Evolutionary conservation across 2,329 filamentous ascomycete species (phyloP).

Genomic region (Colletotrichum sp.): DNA sequence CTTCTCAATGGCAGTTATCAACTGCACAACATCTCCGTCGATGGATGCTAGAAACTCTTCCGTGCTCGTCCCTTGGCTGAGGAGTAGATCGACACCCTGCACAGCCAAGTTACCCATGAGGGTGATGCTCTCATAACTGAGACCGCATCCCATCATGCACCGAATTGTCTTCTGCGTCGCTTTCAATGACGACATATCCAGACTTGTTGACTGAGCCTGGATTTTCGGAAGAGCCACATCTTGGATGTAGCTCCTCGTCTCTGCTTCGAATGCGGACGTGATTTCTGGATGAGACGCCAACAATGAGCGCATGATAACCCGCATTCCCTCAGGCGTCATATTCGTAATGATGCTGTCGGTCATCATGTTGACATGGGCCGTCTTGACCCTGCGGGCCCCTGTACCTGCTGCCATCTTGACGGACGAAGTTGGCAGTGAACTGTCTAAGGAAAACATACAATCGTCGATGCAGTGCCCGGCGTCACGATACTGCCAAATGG

Average conservation of each 20-base stretch:
- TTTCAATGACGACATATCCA: background rate
- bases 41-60: constrained; percentile 17
- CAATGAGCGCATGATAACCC: constrained; percentile 38
- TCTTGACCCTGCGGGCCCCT: constrained; percentile 19
- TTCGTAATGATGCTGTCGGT: constrained; percentile 50
- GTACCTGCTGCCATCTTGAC: background rate
- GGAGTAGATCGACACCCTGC: background rate
- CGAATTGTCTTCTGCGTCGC: constrained; percentile 24
- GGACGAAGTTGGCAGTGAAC: background rate
- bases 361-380: constrained; percentile 52
- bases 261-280: constrained; percentile 36
- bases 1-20: constrained; percentile 40
- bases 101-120: constrained; percentile 17
- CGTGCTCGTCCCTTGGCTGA: background rate
- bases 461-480: background rate
- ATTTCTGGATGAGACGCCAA: constrained; percentile 27
- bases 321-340: constrained; percentile 41
- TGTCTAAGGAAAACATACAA: background rate
- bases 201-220: background rate
- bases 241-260: constrained; percentile 31
- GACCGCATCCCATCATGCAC: constrained; percentile 30
- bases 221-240: constrained; percentile 16
- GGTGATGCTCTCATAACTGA: constrained; percentile 23
- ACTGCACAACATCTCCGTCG: constrained; percentile 38
- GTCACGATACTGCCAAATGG: background rate